These are phyloP conservation scores for Bassia scoparia DNA, from an alignment of 148 eudicot species.

Conservation along the genomic window DNA sequence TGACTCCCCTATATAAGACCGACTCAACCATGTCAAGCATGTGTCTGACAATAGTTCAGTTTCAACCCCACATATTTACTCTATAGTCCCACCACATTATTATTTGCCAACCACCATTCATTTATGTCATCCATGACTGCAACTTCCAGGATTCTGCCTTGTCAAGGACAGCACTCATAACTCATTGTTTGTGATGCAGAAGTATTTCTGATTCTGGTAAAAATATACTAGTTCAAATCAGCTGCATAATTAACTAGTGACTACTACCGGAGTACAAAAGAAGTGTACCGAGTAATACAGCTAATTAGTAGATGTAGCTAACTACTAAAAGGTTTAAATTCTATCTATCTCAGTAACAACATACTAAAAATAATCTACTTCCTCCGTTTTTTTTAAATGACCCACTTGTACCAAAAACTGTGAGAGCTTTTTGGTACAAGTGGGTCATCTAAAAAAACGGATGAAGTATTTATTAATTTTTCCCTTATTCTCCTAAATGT, in stretches of 20 bases:
- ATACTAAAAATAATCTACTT: too few species aligned
- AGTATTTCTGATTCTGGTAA: not conserved
- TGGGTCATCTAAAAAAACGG: too few species aligned
- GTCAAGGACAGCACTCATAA: not conserved
- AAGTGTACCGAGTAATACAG: too few species aligned
- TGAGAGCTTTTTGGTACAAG: too few species aligned
- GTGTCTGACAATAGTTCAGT: not conserved
- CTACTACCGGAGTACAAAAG: not conserved
- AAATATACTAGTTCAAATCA: not conserved
- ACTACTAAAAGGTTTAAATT: too few species aligned
- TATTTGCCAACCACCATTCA: not conserved
- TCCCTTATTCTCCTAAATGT: too few species aligned
- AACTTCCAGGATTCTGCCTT: not conserved
- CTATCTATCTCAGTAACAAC: too few species aligned
- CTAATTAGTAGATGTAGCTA: too few species aligned
- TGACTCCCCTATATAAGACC: not conserved
- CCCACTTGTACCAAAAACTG: too few species aligned
- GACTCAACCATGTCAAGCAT: too few species aligned
- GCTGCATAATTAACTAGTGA: not conserved
- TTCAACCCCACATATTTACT: not conserved
- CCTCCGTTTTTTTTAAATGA: too few species aligned
- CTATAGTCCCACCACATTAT: not conserved
- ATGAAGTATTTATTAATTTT: too few species aligned
- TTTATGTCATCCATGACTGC: slow-evolving; percentile 5
- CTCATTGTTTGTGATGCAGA: not conserved